Evolutionary conservation across 352 stramenopile species (phyloP), one percentile per base, ranked within the genome.

Genomic region (Globisporangium takayamanum): DNA sequence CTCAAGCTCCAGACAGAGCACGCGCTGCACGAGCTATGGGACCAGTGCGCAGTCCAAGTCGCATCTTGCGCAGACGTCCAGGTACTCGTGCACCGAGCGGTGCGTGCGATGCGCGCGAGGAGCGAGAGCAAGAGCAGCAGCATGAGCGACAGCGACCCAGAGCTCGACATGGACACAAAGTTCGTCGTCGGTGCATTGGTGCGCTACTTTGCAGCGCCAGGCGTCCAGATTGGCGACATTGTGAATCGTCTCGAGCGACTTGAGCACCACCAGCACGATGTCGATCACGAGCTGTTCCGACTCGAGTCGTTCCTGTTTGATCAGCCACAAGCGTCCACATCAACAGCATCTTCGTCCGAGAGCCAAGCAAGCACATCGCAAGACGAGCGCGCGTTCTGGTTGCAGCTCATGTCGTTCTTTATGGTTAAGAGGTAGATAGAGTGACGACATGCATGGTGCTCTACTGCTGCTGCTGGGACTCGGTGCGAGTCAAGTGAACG

Each of bases 381-480:
- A 48, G 53, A 61, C 14, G 60, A 84, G 39, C 76, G 73, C 41
- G 69, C 64, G 3, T 83, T 82, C 47, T 88, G 78, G 78, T 55
- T 84, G 25, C 74, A 79, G 50, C 51, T 88, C 42, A 68, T 80
- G 48, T 84, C 78, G 10, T 86, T 86, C 55, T 83, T 85, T 67
- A 66, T 84, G 25, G 20, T 55, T 46, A 55, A 28, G 41, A 46
- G 41, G 41, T 46, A 20, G 41, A n/a, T 7, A 46, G 33, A 36
- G 30, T 36, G 30, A 45, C 14, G 39, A 46, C 41, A 46, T 46
- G 41, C 41, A 46, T 33, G 18, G 41, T 18, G 41, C 15, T 18
- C 41, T 46, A n/a, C 41, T 46, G 2, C 1, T 46, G 41, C 6
- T 46, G 41, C 41, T 46, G 18, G 5, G 18, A n/a, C 41, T 46